Evolutionary conservation across 2,329 filamentous ascomycete genomes (phyloP).

Genomic region (Aschersonia sp.): DNA sequence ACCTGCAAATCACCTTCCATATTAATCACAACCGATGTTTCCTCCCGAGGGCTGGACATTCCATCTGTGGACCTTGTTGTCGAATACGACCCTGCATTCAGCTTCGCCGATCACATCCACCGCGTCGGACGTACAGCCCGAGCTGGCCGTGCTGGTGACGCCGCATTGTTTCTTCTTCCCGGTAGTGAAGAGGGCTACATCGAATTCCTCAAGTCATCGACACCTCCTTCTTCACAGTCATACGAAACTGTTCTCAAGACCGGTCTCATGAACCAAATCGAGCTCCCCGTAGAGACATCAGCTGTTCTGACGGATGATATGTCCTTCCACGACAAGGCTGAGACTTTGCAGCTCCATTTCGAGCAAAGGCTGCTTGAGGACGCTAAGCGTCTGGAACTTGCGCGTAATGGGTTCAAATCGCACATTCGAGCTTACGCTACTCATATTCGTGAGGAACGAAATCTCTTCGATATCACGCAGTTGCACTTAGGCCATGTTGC

Average conservation of each 20-base stretch:
- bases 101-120: conserved; percentile 84
- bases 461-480: conserved; percentile 81
- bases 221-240: conserved; percentile 31
- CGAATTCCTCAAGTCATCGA: conserved; percentile 44
- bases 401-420: conserved; percentile 74
- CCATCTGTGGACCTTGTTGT: conserved; percentile 90
- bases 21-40: conserved; percentile 87
- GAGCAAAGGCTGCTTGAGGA: conserved; percentile 46
- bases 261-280: conserved; percentile 45
- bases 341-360: conserved; percentile 42
- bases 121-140: conserved; percentile 89
- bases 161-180: conserved; percentile 78
- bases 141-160: conserved; percentile 75
- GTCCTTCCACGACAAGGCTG: conserved; percentile 34
- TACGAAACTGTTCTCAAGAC: conserved; percentile 47
- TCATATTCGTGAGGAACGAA: conserved; percentile 71
- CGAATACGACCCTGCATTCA: conserved; percentile 93
- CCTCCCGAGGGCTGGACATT: conserved; percentile 87
- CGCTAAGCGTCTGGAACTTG: conserved; percentile 60
- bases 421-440: conserved; percentile 93
- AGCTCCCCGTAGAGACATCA: conserved; percentile 58
- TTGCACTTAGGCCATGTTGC: conserved; percentile 86
- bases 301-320: conserved; percentile 24
- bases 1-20: conserved; percentile 61
- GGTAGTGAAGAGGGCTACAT: conserved; percentile 89